Conservation (phyloP, 176 grass and related monocot genomes). For the Pontederia paniculata region DNA sequence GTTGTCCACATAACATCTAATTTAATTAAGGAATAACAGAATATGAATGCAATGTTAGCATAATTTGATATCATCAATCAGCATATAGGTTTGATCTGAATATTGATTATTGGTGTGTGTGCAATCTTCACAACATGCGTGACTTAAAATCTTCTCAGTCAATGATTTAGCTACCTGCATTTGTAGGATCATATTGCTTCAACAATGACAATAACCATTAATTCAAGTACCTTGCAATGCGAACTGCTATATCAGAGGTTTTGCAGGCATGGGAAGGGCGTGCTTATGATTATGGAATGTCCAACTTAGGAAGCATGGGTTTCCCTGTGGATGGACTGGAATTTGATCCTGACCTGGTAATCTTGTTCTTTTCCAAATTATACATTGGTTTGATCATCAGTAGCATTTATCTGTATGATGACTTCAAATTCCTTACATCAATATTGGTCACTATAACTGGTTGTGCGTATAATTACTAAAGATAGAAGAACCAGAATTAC, state of each 20-base stretch:
- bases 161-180: not conserved
- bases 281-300: constrained; percentile 99
- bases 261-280: constrained; percentile 91
- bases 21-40: too few relatives aligned
- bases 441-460: too few relatives aligned
- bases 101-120: too few relatives aligned
- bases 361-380: constrained; percentile 6
- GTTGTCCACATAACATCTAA: too few relatives aligned
- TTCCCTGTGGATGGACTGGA: constrained; percentile 86
- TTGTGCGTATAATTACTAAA: not conserved
- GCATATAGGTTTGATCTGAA: too few relatives aligned
- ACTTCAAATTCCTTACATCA: too few relatives aligned
- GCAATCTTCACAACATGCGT: too few relatives aligned
- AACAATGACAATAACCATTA: not conserved
- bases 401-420: too few relatives aligned
- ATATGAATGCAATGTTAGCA: too few relatives aligned
- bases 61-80: too few relatives aligned
- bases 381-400: too few relatives aligned
- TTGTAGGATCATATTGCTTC: not conserved
- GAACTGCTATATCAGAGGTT: constrained; percentile 6
- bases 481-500: not conserved
- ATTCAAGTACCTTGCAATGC: not conserved
- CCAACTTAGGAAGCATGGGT: constrained; percentile 72
- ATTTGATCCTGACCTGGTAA: constrained; percentile 90
- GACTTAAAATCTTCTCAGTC: too few relatives aligned